A percentile compares a stretch with the other conserved stretches of the same genome.
Conservation (phyloP, 495 filamentous ascomycete genomes). For the Tuber microsphaerosporum region DNA sequence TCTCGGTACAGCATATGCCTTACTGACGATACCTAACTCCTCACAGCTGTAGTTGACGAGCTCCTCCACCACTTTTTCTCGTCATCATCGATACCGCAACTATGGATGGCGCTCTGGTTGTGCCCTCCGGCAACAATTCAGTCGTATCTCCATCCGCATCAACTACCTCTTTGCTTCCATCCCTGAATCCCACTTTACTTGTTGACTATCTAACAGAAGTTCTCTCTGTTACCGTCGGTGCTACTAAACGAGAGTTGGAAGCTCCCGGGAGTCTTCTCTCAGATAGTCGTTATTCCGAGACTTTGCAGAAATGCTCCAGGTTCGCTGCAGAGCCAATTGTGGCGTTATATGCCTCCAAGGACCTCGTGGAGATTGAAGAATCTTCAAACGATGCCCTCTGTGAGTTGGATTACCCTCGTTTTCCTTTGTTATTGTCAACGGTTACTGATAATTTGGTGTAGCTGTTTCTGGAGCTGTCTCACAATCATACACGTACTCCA, state of each 20-base stretch:
- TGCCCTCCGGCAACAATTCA: slow-evolving; percentile 16
- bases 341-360: slow-evolving; percentile 84
- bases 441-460: background rate
- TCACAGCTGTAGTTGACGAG: slow-evolving; percentile 12
- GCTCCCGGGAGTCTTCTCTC: slow-evolving; percentile 74
- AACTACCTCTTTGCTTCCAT: slow-evolving; percentile 26
- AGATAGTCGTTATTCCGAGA: slow-evolving; percentile 60
- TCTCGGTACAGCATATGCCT: slow-evolving; percentile 24
- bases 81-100: slow-evolving; percentile 5
- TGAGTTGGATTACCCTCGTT: slow-evolving; percentile 14
- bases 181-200: slow-evolving; percentile 52
- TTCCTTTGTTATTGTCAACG: background rate
- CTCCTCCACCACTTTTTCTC: slow-evolving; percentile 7
- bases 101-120: slow-evolving; percentile 33
- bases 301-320: slow-evolving; percentile 74
- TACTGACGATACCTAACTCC: slow-evolving; percentile 19
- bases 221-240: slow-evolving; percentile 77
- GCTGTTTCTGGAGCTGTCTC: slow-evolving; percentile 14
- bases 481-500: slow-evolving; percentile 59
- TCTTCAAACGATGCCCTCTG: slow-evolving; percentile 29
- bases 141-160: slow-evolving; percentile 19
- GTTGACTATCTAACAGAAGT: slow-evolving; percentile 74
- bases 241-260: slow-evolving; percentile 71
- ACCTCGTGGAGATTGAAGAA: slow-evolving; percentile 52
- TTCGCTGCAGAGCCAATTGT: slow-evolving; percentile 83